Conservation (phyloP, 2,329 filamentous ascomycete species). For the Sarocladium brachiariae region DNA sequence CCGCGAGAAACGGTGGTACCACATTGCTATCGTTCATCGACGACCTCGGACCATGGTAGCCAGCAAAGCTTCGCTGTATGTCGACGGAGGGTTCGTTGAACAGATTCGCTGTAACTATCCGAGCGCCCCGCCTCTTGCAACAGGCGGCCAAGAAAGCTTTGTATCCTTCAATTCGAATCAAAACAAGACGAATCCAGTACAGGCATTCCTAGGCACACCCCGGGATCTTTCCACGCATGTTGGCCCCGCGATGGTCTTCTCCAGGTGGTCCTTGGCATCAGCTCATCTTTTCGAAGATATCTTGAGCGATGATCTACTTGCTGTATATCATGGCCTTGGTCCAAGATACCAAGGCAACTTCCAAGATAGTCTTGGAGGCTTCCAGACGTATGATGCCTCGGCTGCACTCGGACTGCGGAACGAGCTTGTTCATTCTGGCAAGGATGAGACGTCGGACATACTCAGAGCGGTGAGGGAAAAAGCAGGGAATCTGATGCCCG, state of each 20-base stretch:
- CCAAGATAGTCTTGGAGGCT: slow-evolving; percentile 90
- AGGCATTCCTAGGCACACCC: slow-evolving; percentile 90
- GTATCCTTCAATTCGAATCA: slow-evolving; percentile 57
- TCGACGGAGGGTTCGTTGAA: slow-evolving; percentile 90
- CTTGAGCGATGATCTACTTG: slow-evolving; percentile 83
- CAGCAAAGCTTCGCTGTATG: slow-evolving; percentile 79
- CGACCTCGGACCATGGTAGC: slow-evolving; percentile 66
- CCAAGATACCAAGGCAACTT: slow-evolving; percentile 93
- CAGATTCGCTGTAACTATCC: slow-evolving; percentile 88
- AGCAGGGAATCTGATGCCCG: slow-evolving; percentile 73
- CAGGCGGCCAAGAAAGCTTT: slow-evolving; percentile 59
- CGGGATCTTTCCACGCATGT: slow-evolving; percentile 73
- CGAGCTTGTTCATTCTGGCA: slow-evolving; percentile 81
- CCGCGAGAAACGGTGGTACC: slow-evolving; percentile 77
- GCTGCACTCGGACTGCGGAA: slow-evolving; percentile 86
- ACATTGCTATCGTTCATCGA: slow-evolving; percentile 82
- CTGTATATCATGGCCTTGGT: slow-evolving; percentile 84
- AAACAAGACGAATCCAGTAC: slow-evolving; percentile 61
- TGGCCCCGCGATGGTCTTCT: slow-evolving; percentile 65
- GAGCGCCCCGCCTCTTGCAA: slow-evolving; percentile 59
- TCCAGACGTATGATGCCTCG: slow-evolving; percentile 93
- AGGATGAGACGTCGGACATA: slow-evolving; percentile 87
- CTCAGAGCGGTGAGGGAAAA: slow-evolving; percentile 80
- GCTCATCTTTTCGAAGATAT: slow-evolving; percentile 84
- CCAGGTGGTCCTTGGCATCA: slow-evolving; percentile 83